Evolutionary conservation across 2,329 filamentous ascomycete genomes (phyloP), one percentile per base, ranked within the genome.

Genomic region (Beauveria australis): DNA sequence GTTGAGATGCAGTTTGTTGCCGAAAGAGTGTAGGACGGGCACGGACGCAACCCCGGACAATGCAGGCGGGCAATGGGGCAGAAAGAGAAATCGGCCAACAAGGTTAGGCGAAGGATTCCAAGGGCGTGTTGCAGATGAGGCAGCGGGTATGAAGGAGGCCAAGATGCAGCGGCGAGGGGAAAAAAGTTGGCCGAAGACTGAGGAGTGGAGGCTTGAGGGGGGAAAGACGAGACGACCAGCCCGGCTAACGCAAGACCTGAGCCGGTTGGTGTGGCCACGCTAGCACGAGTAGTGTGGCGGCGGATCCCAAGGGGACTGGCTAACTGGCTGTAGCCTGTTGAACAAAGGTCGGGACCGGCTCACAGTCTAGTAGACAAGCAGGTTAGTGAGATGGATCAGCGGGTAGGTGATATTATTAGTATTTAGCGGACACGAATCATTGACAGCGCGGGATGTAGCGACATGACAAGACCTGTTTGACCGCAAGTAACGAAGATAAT

Each of bases 161-260:
- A 52, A 52, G 41, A 59, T 59, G 56, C 37, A 33, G 28, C 37
- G 60, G 41, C 48, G 54, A 58, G 41, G 22, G 47, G 53, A 48
- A 61, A 59, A 59, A 62, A 62, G 61, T 62, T 62, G 56, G 61
- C 61, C 61, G 61, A 59, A 62, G 51, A 24, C 33, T 48, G 59
- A 54, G 59, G 58, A 60, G 52, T 46, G 49, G 49, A 53, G 59
- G 59, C 33, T 30, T 12, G 53, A 24, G 60, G 41, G 49, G 49
- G 49, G 37, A 7, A 33, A 19, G 53, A 22, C 18, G 44, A 22
- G 46, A 16, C 12, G 40, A 14, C 44, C 18, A 40, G 19, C n/a
- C n/a, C 19, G 47, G 49, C 30, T n/a, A 43, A 28, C 51, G 51
- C 37, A 53, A 22, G 51, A 41, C 51, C 37, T 30, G 51, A 37